Percentiles rank a stretch among this genome's conserved stretches.
phyloP scores from a whole-genome alignment of 768 basidiomycete species.

The Strobilomyces confusus region DNA sequence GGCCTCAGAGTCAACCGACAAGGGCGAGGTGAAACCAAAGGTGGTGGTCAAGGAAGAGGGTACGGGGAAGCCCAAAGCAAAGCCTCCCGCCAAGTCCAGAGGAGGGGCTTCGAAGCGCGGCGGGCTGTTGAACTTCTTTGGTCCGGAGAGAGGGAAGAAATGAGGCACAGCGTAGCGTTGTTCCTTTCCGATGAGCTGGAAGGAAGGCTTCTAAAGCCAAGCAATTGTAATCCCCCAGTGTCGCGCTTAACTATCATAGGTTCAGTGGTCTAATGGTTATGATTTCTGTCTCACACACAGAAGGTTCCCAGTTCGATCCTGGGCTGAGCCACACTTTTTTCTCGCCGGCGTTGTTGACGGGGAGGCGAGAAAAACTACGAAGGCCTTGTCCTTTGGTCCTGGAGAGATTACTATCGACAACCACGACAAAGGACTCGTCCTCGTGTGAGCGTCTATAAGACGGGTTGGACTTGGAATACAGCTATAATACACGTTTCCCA shows the following conservation, averaged over 20 bases:
- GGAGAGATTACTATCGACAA: too few relatives aligned
- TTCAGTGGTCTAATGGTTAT: constrained; percentile 48
- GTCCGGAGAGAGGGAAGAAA: constrained; percentile 28
- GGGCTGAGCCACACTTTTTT: constrained; percentile 33
- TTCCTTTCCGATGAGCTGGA: not conserved
- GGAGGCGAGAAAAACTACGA: too few relatives aligned
- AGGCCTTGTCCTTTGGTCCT: too few relatives aligned
- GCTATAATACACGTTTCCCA: too few relatives aligned
- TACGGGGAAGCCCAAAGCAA: constrained; percentile 17
- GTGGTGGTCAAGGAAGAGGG: constrained; percentile 11
- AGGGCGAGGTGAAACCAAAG: constrained; percentile 15
- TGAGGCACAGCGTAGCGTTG: constrained; percentile 6
- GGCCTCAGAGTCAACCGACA: not conserved
- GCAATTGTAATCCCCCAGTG: not conserved
- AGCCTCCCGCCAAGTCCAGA: constrained; percentile 12
- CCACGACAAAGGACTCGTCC: too few relatives aligned
- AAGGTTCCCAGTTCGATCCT: constrained; percentile 48
- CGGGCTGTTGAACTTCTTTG: constrained; percentile 32
- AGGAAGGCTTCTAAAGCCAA: not conserved
- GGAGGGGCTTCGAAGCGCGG: constrained; percentile 25
- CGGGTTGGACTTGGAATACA: too few relatives aligned
- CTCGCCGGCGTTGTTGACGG: too few relatives aligned
- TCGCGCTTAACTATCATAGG: not conserved
- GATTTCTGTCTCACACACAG: constrained; percentile 50
- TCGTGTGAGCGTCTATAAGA: too few relatives aligned